Conservation (phyloP, 257 asterid species). For the Pogostemon cablin region DNA sequence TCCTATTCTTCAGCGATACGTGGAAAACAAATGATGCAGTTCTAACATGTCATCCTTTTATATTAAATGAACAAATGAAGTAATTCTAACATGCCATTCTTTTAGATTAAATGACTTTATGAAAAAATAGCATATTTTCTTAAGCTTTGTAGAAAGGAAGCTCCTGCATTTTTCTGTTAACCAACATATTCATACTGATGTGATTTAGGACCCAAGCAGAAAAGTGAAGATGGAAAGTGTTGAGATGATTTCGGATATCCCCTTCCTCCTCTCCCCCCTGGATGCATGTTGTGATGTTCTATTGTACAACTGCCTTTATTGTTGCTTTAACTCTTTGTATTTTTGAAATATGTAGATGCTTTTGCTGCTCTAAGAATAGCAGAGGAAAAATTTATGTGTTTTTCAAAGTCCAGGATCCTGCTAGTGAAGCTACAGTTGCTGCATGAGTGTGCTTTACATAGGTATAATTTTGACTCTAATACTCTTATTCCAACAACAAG, state of each 20-base stretch:
- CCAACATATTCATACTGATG: conserved; percentile 18
- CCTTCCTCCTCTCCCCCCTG: conserved; percentile 15
- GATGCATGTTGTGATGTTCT: conserved; percentile 26
- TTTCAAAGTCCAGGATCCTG: conserved; percentile 79
- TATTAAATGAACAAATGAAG: neutral
- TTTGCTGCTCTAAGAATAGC: conserved; percentile 82
- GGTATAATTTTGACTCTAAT: conserved; percentile 41
- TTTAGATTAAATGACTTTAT: conserved; percentile 6
- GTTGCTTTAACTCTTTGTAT: conserved; percentile 24
- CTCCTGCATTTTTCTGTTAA: neutral
- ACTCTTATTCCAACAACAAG: conserved; percentile 13
- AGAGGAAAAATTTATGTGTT: conserved; percentile 71
- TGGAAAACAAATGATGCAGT: no score
- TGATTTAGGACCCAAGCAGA: conserved; percentile 10
- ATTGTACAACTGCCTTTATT: conserved; percentile 1
- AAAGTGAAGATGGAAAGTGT: conserved; percentile 13
- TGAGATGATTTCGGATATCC: conserved; percentile 1
- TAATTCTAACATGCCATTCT: neutral
- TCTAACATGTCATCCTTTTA: no score
- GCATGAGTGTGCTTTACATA: conserved; percentile 86
- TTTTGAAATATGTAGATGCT: conserved; percentile 61
- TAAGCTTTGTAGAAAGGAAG: neutral
- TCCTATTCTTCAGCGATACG: no score
- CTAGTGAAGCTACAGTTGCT: conserved; percentile 79
- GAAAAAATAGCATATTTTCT: conserved; percentile 15